Conservation (phyloP, 2,329 filamentous ascomycete species). For the Dothideomycetes sp. region DNA sequence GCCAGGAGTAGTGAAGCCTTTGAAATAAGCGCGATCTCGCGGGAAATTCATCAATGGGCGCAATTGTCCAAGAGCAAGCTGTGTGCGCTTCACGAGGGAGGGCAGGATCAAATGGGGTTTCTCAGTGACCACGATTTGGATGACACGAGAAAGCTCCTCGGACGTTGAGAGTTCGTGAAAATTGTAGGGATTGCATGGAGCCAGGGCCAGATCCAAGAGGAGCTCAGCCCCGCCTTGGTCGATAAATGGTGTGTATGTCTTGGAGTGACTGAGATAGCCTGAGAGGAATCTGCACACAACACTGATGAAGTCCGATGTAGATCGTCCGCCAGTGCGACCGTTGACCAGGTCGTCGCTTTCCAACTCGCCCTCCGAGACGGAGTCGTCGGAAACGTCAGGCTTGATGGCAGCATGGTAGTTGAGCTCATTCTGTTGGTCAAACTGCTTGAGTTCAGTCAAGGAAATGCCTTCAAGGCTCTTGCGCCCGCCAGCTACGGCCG, state of each 20-base stretch:
- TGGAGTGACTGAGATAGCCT: conserved; percentile 64
- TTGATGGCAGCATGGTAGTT: conserved; percentile 1
- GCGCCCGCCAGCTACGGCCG: conserved; percentile 48
- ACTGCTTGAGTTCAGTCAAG: background rate
- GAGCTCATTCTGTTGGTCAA: conserved; percentile 2
- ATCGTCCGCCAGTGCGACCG: conserved; percentile 7
- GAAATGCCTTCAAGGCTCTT: conserved; percentile 24
- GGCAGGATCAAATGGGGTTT: conserved; percentile 74
- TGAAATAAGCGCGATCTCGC: conserved; percentile 12
- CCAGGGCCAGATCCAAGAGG: conserved; percentile 71
- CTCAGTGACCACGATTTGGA: conserved; percentile 68
- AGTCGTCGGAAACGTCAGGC: background rate
- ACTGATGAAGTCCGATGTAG: conserved; percentile 38
- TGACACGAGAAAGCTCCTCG: conserved; percentile 59
- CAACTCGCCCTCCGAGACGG: conserved; percentile 6
- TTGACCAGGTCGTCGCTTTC: conserved; percentile 9
- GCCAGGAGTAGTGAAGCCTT: conserved; percentile 7
- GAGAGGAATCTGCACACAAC: conserved; percentile 67
- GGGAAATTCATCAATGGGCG: conserved; percentile 46
- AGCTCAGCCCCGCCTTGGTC: conserved; percentile 71
- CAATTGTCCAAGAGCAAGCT: conserved; percentile 57
- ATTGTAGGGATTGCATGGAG: conserved; percentile 68
- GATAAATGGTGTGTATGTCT: conserved; percentile 63
- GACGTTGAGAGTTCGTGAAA: conserved; percentile 58
- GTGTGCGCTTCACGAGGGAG: conserved; percentile 64